Base-by-base conservation (phyloP, 352 stramenopile genomes). In the Globisporangium parvum region DNA sequence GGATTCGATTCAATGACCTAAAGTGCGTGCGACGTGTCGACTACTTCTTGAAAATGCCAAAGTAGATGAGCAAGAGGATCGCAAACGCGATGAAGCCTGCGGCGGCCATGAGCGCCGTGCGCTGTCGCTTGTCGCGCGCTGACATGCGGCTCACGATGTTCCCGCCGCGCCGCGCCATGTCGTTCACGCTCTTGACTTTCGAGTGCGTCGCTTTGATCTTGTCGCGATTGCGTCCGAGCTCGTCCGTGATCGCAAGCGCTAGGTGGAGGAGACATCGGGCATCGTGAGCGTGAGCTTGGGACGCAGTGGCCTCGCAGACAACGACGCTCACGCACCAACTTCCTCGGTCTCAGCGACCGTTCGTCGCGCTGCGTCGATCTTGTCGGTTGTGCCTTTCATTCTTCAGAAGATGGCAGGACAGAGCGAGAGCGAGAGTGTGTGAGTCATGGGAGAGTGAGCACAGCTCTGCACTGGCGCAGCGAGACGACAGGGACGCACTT, bases 31-130 rank as follows among this genome's bases (percentile, higher is more conserved):
- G n/a, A n/a, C 12, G 14, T 37, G 15, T 26, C 46, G 1, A 39
- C 14, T 77, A 88, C 69, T 85, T 91, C 60, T 91, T 91, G 70
- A 94, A 94, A 61, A 94, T 89, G 48, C 82, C 82, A 73, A 91
- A 93, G 75, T 93, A 93, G 70, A 94, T 88, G 56, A 94, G 70
- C 57, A 94, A 65, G 12, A 94, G 49, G 62, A 94, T 94, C 35
- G 85, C 85, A 55, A 94, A 49, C 52, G 77, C 71, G 58, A 94
- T 93, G 62, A 94, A 91, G 35, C 69, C 77, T 10, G 82, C 84
- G 33, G 82, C 85, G 42, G 85, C 71, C 20, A 72, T 79, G 45
- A 94, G 65, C 33, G 84, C 84, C 63, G 73, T 64, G 14, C 77
- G 75, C 62, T 94, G 85, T 4, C 85, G 80, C 68, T 90, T 89